These are phyloP conservation scores for Neoboletus brunneissimus DNA, from an alignment of 768 basidiomycete genomes.

Conservation along the genomic window DNA sequence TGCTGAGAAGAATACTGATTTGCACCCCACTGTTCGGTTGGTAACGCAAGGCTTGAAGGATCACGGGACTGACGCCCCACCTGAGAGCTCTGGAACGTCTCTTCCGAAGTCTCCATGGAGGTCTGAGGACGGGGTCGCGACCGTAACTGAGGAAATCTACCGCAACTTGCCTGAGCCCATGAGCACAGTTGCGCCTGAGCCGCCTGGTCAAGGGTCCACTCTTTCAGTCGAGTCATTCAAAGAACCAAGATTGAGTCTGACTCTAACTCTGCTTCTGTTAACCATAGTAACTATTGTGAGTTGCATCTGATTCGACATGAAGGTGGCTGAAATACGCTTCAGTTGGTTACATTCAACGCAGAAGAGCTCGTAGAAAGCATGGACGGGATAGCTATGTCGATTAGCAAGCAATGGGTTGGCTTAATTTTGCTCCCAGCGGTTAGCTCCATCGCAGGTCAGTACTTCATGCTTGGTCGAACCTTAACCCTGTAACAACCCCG, in stretches of 20 bases:
- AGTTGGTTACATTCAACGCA: conserved; percentile 60
- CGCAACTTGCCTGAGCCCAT: conserved; percentile 10
- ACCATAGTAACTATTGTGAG: conserved; percentile 61
- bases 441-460: conserved; percentile 69
- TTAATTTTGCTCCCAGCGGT: conserved; percentile 86
- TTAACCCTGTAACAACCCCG: not conserved
- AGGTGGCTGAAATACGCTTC: not conserved
- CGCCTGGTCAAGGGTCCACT: conserved; percentile 16
- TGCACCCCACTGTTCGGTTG: conserved; percentile 25
- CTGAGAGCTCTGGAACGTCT: conserved; percentile 7
- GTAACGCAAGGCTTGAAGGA: conserved; percentile 16
- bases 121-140: conserved; percentile 15
- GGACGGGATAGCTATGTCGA: conserved; percentile 65
- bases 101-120: conserved; percentile 9
- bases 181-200: conserved; percentile 12
- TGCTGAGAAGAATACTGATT: conserved; percentile 7
- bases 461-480: not conserved
- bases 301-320: conserved; percentile 5
- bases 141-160: not conserved
- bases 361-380: conserved; percentile 82
- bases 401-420: conserved; percentile 88
- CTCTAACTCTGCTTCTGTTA: conserved; percentile 54
- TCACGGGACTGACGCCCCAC: not conserved
- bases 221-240: conserved; percentile 31
- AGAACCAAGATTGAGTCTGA: conserved; percentile 57